Percentiles rank a stretch among this genome's conserved stretches.
Evolutionary conservation across 805 yeast species (phyloP).

Genomic region (Ogataea pignaliae): DNA sequence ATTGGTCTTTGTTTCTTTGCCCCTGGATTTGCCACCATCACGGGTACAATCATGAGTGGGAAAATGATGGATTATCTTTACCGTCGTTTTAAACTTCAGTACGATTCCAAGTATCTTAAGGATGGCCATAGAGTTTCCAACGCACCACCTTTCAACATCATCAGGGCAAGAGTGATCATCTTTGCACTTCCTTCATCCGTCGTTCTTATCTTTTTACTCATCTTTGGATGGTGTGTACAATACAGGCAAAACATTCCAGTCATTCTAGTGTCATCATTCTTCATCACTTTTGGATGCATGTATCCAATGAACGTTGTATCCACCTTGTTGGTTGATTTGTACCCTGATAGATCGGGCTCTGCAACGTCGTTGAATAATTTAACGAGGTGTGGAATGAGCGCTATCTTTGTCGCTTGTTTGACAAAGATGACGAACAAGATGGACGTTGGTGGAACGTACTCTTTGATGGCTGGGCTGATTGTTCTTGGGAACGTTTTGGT

Average conservation of each 20-base stretch:
- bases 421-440: slow-evolving; percentile 52
- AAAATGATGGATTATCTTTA: slow-evolving; percentile 50
- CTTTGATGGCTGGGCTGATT: slow-evolving; percentile 57
- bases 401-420: slow-evolving; percentile 64
- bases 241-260: slow-evolving; percentile 44
- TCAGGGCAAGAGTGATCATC: slow-evolving; percentile 50
- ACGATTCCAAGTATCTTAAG: slow-evolving; percentile 26
- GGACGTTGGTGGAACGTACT: slow-evolving; percentile 73
- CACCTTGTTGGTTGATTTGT: slow-evolving; percentile 72
- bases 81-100: slow-evolving; percentile 28
- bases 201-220: slow-evolving; percentile 36
- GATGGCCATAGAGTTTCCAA: neutral
- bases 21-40: slow-evolving; percentile 61
- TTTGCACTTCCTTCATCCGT: slow-evolving; percentile 37
- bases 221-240: slow-evolving; percentile 74
- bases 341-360: slow-evolving; percentile 66
- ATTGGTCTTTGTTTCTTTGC: slow-evolving; percentile 74
- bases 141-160: slow-evolving; percentile 45
- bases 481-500: slow-evolving; percentile 10
- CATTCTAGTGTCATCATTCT: slow-evolving; percentile 53
- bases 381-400: slow-evolving; percentile 68
- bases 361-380: slow-evolving; percentile 72
- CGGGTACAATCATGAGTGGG: slow-evolving; percentile 60
- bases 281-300: slow-evolving; percentile 56
- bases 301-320: slow-evolving; percentile 54